phyloP scores from a whole-genome alignment of 2,329 filamentous ascomycete species.

The Pestalotiopsis sp. region DNA sequence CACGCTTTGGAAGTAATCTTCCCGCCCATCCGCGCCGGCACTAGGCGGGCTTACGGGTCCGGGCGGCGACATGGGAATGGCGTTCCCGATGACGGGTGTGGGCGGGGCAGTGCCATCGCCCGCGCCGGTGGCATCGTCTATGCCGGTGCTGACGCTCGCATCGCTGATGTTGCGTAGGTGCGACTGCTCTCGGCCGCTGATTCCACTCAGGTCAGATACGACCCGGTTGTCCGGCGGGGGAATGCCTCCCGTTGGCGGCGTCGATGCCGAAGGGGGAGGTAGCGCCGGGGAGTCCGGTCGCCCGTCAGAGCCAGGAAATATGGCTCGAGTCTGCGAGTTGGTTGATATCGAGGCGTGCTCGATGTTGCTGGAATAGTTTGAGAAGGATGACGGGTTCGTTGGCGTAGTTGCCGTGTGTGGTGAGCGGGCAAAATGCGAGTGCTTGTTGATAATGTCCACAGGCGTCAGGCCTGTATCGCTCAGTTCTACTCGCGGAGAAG shows the following conservation, averaged over 20 bases:
- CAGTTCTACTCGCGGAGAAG: slow-evolving; percentile 44
- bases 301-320: not conserved
- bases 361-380: slow-evolving; percentile 20
- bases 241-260: not conserved
- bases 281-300: slow-evolving; percentile 26
- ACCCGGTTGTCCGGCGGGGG: slow-evolving; percentile 27
- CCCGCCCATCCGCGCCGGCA: slow-evolving; percentile 14
- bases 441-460: slow-evolving; percentile 38
- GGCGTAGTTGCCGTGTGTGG: slow-evolving; percentile 21
- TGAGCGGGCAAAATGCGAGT: slow-evolving; percentile 30
- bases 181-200: slow-evolving; percentile 37
- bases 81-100: not conserved
- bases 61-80: not conserved
- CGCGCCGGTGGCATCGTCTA: not conserved
- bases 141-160: slow-evolving; percentile 36
- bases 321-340: slow-evolving; percentile 16
- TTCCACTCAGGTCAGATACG: slow-evolving; percentile 34
- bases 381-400: slow-evolving; percentile 31
- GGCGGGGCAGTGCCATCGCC: slow-evolving; percentile 10
- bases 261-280: slow-evolving; percentile 8
- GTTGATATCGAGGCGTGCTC: slow-evolving; percentile 33
- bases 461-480: slow-evolving; percentile 41
- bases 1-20: slow-evolving; percentile 27
- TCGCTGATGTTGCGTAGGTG: slow-evolving; percentile 44
- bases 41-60: slow-evolving; percentile 29